A percentile compares a stretch with the other conserved stretches of the same genome.
phyloP scores from a whole-genome alignment of 305 asterid genomes.

The Fraxinus dipetala region DNA sequence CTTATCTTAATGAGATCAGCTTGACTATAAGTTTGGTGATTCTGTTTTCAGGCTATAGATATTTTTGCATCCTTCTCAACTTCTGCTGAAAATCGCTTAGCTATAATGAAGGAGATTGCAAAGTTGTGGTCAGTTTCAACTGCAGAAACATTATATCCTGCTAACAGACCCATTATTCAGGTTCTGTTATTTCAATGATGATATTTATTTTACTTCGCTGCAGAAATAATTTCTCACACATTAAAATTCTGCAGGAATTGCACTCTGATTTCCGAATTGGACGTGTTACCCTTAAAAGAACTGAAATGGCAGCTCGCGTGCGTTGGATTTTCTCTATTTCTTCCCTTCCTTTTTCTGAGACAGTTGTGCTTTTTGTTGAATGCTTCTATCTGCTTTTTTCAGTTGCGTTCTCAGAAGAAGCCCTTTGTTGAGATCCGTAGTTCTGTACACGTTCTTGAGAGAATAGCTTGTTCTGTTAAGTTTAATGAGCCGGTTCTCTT shows the following conservation, averaged over 20 bases:
- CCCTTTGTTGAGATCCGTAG: slow-evolving; percentile 76
- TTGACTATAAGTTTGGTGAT: slow-evolving; percentile 22
- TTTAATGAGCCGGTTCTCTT: slow-evolving; percentile 87
- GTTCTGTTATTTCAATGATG: slow-evolving; percentile 31
- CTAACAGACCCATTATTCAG: slow-evolving; percentile 73
- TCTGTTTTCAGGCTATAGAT: slow-evolving; percentile 73
- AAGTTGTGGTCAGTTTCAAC: slow-evolving; percentile 54
- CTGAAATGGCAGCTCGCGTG: slow-evolving; percentile 48
- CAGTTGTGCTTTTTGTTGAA: neutral
- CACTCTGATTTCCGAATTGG: slow-evolving; percentile 57
- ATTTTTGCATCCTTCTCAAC: slow-evolving; percentile 81
- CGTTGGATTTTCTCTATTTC: neutral
- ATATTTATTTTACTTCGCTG: slow-evolving; percentile 7
- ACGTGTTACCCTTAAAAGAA: slow-evolving; percentile 48
- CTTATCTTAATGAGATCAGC: slow-evolving; percentile 16
- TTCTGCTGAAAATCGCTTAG: slow-evolving; percentile 62
- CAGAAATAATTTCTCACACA: slow-evolving; percentile 23
- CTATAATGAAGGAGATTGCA: slow-evolving; percentile 70
- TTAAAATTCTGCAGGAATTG: slow-evolving; percentile 44
- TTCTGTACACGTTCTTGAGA: slow-evolving; percentile 83
- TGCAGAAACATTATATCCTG: slow-evolving; percentile 60
- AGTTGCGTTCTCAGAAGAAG: slow-evolving; percentile 55
- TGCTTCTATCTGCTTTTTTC: slow-evolving; percentile 21
- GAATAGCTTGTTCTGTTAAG: slow-evolving; percentile 80
- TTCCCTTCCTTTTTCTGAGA: slow-evolving; percentile 12